Conservation (phyloP, 2,329 filamentous ascomycete species). For the Neonectria sp. region DNA sequence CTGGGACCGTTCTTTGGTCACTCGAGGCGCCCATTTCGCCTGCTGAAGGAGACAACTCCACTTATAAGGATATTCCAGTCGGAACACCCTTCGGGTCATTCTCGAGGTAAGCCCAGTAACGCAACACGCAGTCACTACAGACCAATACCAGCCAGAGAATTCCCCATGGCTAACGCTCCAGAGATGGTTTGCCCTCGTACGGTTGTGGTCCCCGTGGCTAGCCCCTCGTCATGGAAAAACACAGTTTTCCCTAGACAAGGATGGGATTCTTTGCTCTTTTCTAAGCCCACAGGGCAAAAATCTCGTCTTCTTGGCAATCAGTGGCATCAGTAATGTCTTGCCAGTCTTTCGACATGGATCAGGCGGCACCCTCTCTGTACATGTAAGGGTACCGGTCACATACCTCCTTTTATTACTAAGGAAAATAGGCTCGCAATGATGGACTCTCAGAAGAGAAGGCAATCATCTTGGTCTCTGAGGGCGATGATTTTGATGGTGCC, state of each 20-base stretch:
- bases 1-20: conserved; percentile 80
- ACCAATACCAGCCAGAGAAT: neutral
- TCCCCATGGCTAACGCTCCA: conserved; percentile 18
- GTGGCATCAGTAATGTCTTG: conserved; percentile 79
- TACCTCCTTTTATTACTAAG: conserved; percentile 26
- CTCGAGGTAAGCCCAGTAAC: conserved; percentile 60
- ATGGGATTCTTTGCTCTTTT: conserved; percentile 85
- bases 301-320: conserved; percentile 84
- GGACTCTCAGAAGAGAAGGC: conserved; percentile 67
- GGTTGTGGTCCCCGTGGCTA: conserved; percentile 87
- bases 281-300: conserved; percentile 79
- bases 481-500: conserved; percentile 80
- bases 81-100: conserved; percentile 74
- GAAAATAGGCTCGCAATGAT: conserved; percentile 76
- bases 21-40: conserved; percentile 70
- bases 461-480: conserved; percentile 79
- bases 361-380: conserved; percentile 77
- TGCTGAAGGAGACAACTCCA: conserved; percentile 71
- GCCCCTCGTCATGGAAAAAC: conserved; percentile 86
- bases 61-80: conserved; percentile 69
- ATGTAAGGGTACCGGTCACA: conserved; percentile 62
- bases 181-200: conserved; percentile 86
- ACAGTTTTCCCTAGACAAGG: conserved; percentile 79
- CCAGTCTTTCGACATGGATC: conserved; percentile 77
- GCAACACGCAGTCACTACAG: neutral